Evolutionary conservation across 257 asterid species (phyloP), one percentile per base, ranked within the genome.

Genomic region (Nicotiana undulata): DNA sequence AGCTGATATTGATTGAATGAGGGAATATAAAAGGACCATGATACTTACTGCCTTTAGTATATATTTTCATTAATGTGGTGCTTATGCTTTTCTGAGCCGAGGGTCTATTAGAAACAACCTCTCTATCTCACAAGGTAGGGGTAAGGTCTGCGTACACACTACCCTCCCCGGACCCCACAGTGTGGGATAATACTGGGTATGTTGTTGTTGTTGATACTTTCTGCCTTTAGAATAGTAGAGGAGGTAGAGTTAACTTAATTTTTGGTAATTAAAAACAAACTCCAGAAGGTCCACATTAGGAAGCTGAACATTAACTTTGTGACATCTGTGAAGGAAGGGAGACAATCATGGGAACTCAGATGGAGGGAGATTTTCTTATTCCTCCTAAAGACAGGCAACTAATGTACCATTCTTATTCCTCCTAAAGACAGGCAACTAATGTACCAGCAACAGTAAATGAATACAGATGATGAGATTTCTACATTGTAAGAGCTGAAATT

Each of bases 351-450:
- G 31, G 10, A 68, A 66, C 12, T 20, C 3, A 5, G 56, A 67
- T 5, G 55, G 77, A 44, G 22, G 3, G 34, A 68, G 3, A 40
- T 68, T 37, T 40, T 68, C 56, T 11, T 20, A 11, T 11, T 68
- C 77, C 56, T 68, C 77, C 32, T 40, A 70, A 70, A 20, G 59
- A 44, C 59, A 44, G 34, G 77, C 20, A 70, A 70, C 77, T 70
- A 20, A 44, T 44, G 58, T 70, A 44, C 77, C 34, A 70, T 40
- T 68, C 56, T 11, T 20, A 11, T 11, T 68, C 77, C 56, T 68
- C 77, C 32, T 40, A 70, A 70, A 20, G 59, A 44, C 59, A 44
- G 34, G 77, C 20, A 70, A 70, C 77, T 70, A 20, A 44, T 44
- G 58, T 70, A 44, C 77, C 34, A 70, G 56, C 59, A 40, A 61